These are phyloP conservation scores for Dentipellis sp. DNA, from an alignment of 768 basidiomycete genomes.

Conservation along the genomic window DNA sequence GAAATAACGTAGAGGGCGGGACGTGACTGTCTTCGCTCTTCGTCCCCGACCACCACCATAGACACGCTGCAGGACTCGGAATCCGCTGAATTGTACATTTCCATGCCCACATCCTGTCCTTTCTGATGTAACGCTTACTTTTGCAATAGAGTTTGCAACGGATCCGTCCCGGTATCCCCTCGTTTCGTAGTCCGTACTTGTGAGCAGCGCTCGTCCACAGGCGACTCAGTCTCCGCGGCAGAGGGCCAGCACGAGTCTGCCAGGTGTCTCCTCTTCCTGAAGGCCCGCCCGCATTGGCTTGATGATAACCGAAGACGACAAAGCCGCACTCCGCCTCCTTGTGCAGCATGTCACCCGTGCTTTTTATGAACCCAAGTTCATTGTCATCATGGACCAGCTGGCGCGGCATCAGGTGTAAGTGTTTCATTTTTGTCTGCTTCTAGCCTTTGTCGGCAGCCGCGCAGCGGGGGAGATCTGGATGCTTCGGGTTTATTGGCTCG, in stretches of 20 bases:
- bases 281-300: neutral
- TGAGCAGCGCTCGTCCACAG: neutral
- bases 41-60: neutral
- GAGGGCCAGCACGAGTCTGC: neutral
- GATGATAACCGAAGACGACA: slow-evolving; percentile 57
- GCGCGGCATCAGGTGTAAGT: slow-evolving; percentile 93
- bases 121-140: neutral
- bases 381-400: slow-evolving; percentile 90
- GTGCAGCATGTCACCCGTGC: slow-evolving; percentile 90
- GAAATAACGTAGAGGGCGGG: no score
- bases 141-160: neutral
- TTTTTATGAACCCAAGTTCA: slow-evolving; percentile 91
- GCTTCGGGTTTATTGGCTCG: slow-evolving; percentile 13
- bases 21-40: neutral
- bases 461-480: slow-evolving; percentile 9
- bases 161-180: neutral
- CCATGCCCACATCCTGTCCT: neutral
- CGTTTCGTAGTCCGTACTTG: neutral
- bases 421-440: slow-evolving; percentile 18
- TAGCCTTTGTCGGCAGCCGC: slow-evolving; percentile 11
- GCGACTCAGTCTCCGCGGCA: neutral
- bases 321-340: slow-evolving; percentile 74
- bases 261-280: neutral
- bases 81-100: neutral
- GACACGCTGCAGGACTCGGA: neutral